Base-by-base conservation (phyloP, 371 early-diverging fungal genomes). In the Apophysomyces ossiformis region DNA sequence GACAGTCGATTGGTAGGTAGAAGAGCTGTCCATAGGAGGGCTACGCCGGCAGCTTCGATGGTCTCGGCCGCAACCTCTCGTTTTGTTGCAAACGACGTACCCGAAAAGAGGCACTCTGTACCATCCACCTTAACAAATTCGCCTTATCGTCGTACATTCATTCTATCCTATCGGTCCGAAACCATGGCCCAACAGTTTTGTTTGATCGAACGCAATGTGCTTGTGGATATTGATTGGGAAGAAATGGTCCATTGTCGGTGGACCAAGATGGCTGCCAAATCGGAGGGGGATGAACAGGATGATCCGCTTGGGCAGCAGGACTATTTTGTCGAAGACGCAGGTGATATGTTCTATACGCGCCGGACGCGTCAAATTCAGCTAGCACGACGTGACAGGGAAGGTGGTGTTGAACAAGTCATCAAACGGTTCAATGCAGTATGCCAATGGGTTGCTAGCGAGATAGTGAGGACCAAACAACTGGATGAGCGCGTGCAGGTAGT, bases 381-480 rank as follows among this genome's bases (percentile, higher is more conserved):
- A 15, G 61, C 60, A 13, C 54, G 61, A 2, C 37, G 50, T 11
- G 43, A 60, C 26, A 9, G 41, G 7, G 37, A 60, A 8, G 73
- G 77, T 36, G 87, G 84, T 21, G 84, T 90, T 12, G 82, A 84
- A 37, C 77, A 77, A 47, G 77, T 88, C 1, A 89, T 90, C 41
- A 84, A 87, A 37, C 79, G 90, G 44, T 91, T 91, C 73, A 89
- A 91, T 58, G 41, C 71, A 44, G 88, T 87, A 1, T 88, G 89
- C 64, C 88, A 86, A 60, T 92, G 92, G 92, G 91, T 90, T 0
- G 79, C 87, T 16, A 84, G 89, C 6, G 90, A 89, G 68, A 87
- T 93, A 57, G 74, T 91, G 5, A 67, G 77, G 36, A 82, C 87
- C 9, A 71, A 66, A 15, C 77, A 79, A 21, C 36, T 87, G 15